phyloP scores from a whole-genome alignment of 345 rosid species.

The Eucalyptus tenuipes region DNA sequence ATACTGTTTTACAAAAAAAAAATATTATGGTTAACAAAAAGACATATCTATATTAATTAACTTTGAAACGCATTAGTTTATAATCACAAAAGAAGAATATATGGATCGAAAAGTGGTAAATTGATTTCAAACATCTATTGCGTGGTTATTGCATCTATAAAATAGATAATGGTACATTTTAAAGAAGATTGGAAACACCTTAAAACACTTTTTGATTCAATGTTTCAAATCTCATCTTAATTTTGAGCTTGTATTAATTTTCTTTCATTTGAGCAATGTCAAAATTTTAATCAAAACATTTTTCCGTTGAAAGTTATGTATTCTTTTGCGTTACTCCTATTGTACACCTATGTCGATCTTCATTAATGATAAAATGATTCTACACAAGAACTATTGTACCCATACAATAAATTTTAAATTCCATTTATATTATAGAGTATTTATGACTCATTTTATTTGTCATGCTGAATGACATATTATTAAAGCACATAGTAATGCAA shows the following conservation, averaged over 20 bases:
- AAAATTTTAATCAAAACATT: not conserved
- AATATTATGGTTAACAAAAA: not conserved
- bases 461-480: not conserved
- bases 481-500: not conserved
- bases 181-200: not conserved
- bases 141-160: not conserved
- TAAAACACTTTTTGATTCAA: not conserved
- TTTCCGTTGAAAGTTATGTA: not conserved
- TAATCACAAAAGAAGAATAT: not conserved
- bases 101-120: not conserved
- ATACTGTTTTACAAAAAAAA: not conserved
- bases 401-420: not conserved
- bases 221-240: not conserved
- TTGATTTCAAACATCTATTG: not conserved
- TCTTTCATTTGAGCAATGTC: not conserved
- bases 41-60: not conserved
- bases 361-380: not conserved
- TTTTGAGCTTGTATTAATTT: not conserved
- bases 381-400: not conserved
- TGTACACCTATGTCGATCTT: not conserved
- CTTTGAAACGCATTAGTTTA: not conserved
- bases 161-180: not conserved
- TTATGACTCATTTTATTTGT: not conserved
- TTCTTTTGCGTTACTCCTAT: not conserved
- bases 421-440: not conserved